These are phyloP conservation scores for Apiospora phragmitis DNA, from an alignment of 2,329 filamentous ascomycete species.

Conservation along the genomic window DNA sequence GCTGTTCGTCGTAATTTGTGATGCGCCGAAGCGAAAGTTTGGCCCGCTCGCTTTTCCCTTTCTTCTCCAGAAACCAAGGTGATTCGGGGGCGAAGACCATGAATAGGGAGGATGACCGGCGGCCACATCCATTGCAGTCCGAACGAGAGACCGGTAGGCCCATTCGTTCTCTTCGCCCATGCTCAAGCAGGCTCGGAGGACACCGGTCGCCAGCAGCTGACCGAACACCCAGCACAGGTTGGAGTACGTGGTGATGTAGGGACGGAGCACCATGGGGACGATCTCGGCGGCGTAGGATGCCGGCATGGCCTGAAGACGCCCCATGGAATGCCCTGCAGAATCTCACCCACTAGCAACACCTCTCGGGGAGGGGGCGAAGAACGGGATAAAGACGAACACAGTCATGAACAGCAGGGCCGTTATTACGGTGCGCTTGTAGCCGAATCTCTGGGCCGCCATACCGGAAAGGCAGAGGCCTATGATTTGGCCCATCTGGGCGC, in stretches of 20 bases:
- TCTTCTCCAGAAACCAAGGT: slow-evolving; percentile 40
- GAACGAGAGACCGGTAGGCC: slow-evolving; percentile 40
- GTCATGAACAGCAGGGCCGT: slow-evolving; percentile 32
- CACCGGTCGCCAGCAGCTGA: slow-evolving; percentile 37
- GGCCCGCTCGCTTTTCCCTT: slow-evolving; percentile 31
- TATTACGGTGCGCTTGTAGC: slow-evolving; percentile 39
- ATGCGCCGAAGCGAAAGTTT: slow-evolving; percentile 30
- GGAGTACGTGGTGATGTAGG: slow-evolving; percentile 28
- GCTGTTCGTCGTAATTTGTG: slow-evolving; percentile 18
- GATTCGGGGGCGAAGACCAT: slow-evolving; percentile 39
- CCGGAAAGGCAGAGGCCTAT: slow-evolving; percentile 42
- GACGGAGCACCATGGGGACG: slow-evolving; percentile 27
- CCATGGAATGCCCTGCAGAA: slow-evolving; percentile 38
- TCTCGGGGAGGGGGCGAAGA: slow-evolving; percentile 35
- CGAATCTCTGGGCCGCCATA: slow-evolving; percentile 35
- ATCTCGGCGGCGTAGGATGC: slow-evolving; percentile 31
- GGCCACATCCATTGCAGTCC: slow-evolving; percentile 42
- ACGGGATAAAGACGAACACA: slow-evolving; percentile 38
- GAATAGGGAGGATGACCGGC: slow-evolving; percentile 31
- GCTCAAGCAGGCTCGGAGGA: slow-evolving; percentile 32
- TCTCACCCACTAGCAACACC: slow-evolving; percentile 33
- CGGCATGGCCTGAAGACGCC: slow-evolving; percentile 27
- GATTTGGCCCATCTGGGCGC: slow-evolving; percentile 41
- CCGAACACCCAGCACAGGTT: slow-evolving; percentile 40
- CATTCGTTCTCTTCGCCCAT: slow-evolving; percentile 28